Evolutionary conservation across 2,329 filamentous ascomycete species (phyloP), one percentile per base, ranked within the genome.

Genomic region (Calonectria pseudoreteaudii): DNA sequence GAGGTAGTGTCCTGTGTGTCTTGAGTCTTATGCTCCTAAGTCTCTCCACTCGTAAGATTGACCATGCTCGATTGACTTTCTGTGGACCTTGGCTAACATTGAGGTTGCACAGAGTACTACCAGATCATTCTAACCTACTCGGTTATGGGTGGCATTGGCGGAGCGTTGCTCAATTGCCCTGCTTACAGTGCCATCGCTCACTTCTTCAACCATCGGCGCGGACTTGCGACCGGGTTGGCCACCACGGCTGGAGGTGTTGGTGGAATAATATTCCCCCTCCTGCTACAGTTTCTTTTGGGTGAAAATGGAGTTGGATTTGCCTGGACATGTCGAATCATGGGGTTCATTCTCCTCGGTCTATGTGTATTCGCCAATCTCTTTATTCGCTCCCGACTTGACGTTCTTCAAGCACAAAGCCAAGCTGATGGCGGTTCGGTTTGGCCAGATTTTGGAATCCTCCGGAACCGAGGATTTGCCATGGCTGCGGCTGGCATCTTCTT

Each of bases 121-220:
- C 94, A 97, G 66, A 96, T 97, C 81, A 90, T 97, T 82, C 86
- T 97, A 26, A 90, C 92, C 18, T 95, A 96, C 81, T 94, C 94
- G 0, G 86, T 97, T 1, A 83, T 96, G 2, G 92, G 92, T 28
- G 95, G 95, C 4, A 79, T 94, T 0, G 94, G 94, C 16, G 93
- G 93, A 2, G 94, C 93, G 0, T 87, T 96, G 53, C 90, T 97
- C 73, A 95, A 95, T 83, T 95, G 94, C 0, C 94, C 95, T 0
- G 91, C 94, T 0, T 90, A 97, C 75, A 92, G 93, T 16, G 90
- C 92, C 28, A 91, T 96, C 49, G 93, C 93, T 0, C 95, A 97
- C 82, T 97, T 91, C 86, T 98, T 98, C 86, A 88, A 92, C 34
- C 83, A 82, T n/a, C 92, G 91, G 65, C 91, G 95, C 18, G 95